These are phyloP conservation scores for Boletus tomentosulus DNA, from an alignment of 768 basidiomycete species.

Conservation along the genomic window DNA sequence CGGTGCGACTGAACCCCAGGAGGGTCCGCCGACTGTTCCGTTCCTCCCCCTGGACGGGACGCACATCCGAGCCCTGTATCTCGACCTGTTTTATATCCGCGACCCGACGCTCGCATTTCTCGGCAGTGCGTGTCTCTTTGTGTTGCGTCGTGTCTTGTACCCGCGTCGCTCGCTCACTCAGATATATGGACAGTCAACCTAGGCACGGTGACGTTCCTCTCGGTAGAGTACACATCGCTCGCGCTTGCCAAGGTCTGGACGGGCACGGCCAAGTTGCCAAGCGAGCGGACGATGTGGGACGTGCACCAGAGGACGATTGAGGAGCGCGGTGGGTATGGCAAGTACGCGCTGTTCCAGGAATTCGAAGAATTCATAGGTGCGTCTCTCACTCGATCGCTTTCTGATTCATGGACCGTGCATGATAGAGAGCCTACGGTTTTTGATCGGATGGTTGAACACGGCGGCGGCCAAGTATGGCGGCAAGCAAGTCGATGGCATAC, in stretches of 20 bases:
- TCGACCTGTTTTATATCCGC: slow-evolving; percentile 10
- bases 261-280: slow-evolving; percentile 8
- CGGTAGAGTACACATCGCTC: not conserved
- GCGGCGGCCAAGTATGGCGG: slow-evolving; percentile 13
- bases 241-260: slow-evolving; percentile 16
- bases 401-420: not conserved
- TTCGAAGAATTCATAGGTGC: too few species aligned
- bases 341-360: not conserved
- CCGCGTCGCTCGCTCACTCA: not conserved
- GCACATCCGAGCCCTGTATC: slow-evolving; percentile 13
- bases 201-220: not conserved
- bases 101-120: slow-evolving; percentile 16
- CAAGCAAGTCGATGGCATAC: slow-evolving; percentile 8
- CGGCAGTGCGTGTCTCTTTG: not conserved
- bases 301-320: not conserved
- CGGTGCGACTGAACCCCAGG: not conserved
- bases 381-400: not conserved
- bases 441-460: slow-evolving; percentile 12
- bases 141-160: too few species aligned
- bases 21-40: not conserved
- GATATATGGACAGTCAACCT: not conserved
- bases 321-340: slow-evolving; percentile 15
- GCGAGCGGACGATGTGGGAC: not conserved
- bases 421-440: not conserved
- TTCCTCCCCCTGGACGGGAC: slow-evolving; percentile 9